Evolutionary conservation across 2,329 filamentous ascomycete genomes (phyloP), one percentile per base, ranked within the genome.

Genomic region (Penicillium paneum): DNA sequence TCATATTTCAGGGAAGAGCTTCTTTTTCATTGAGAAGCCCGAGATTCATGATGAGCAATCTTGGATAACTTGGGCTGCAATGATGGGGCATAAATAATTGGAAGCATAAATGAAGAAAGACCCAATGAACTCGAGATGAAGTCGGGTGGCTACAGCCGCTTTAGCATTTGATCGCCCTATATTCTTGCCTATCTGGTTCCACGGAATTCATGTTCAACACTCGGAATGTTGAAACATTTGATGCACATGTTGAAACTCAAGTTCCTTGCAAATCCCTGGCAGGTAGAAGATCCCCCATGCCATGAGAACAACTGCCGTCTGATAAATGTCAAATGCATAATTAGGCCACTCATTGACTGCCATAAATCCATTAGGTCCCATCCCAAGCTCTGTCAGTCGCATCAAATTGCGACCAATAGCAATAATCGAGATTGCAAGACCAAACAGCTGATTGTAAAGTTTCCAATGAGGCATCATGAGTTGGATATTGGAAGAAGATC

Each of bases 1-100:
- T 8, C 64, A 66, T 48, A 57, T 70, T 31, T 64, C 58, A 17
- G 46, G 54, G 8, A 43, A 55, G n/a, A 63, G 54, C 1, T 59
- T 60, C 29, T 65, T 67, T 36, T 56, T 68, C 34, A 54, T 67
- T 34, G 53, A 64, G 8, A 56, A 56, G 46, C 59, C 57, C 1
- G 60, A 62, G 3, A 60, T 65, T 38, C 64, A 62, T 34, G 66
- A 70, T 32, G 57, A 64, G 11, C 42, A 43, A 17, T 29, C 49
- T 2, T 7, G 4, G 4, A 17, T 42, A 3, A 54, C 55, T 1
- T 54, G 43, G 41, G 21, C 40, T n/a, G 29, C 17, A 10, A 59
- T 59, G 55, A 58, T 58, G 49, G 42, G 43, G 2, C 35, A 48
- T 48, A 19, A 15, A 19, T 47, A 19, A 13, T 8, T 28, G 26